Evolutionary conservation across 2,329 filamentous ascomycete species (phyloP), one percentile per base, ranked within the genome.

Genomic region (Aspergillus candidus): DNA sequence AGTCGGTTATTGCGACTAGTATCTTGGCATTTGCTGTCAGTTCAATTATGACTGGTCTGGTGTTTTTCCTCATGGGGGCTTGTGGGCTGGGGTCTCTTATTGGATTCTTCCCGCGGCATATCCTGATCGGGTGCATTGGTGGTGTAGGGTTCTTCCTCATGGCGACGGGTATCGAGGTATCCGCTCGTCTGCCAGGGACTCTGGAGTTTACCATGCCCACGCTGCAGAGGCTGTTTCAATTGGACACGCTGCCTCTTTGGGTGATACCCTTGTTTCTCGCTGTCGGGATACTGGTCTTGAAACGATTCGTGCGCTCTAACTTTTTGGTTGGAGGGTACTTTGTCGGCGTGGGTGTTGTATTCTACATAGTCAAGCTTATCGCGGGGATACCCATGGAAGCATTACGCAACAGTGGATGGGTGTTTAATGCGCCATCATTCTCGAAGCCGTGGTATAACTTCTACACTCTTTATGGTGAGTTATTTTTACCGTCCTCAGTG

Each of bases 401-500:
- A 11, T 70, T 97, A 35, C 83, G 89, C 41, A 67, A 78, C 8
- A 72, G 76, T 38, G 93, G 93, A 13, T 98, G 93, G 93, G 85
- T 97, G 10, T 98, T 98, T 57, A 79, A 88, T 56, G 85, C 85
- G 0, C 91, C 93, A 1, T 84, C 85, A 36, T 83, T 84, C 8
- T 86, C 80, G 11, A 88, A 94, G 56, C 89, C 93, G 0, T 98
- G 94, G 81, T 98, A 93, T 79, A 89, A 93, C 62, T 98, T 98
- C 59, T 98, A 95, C 69, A 94, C 88, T 0, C 78, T 97, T 38
- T 98, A 95, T 68, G 83, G 87, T 91, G 74, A 76, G 82, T 71
- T 71, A 15, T n/a, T n/a, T 6, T 38, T 3, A 3, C 11, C 11
- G 6, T 12, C 13, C 14, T 35, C 34, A 1, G 5, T 3, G 4